Conservation (phyloP, 2,329 filamentous ascomycete species). For the Pseudogymnoascus sp. region DNA sequence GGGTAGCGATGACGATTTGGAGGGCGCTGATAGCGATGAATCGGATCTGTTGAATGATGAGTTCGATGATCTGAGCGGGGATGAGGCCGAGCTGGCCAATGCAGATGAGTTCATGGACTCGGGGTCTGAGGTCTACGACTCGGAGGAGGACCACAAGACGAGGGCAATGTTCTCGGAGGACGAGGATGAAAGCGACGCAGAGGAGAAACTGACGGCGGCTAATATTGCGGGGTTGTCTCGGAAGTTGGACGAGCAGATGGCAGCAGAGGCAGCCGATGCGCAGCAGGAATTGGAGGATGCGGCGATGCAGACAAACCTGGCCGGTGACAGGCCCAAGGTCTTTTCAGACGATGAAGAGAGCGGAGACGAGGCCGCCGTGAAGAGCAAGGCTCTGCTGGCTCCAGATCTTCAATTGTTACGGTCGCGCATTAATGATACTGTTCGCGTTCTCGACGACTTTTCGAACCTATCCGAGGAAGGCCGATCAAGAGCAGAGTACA, state of each 20-base stretch:
- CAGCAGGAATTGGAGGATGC: slow-evolving; percentile 79
- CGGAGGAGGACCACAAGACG: slow-evolving; percentile 47
- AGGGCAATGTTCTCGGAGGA: slow-evolving; percentile 89
- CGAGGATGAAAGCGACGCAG: slow-evolving; percentile 77
- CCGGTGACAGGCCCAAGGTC: slow-evolving; percentile 62
- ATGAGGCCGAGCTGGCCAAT: slow-evolving; percentile 32
- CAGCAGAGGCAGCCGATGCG: slow-evolving; percentile 72
- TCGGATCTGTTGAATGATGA: slow-evolving; percentile 40
- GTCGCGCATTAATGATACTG: slow-evolving; percentile 83
- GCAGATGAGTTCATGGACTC: slow-evolving; percentile 49
- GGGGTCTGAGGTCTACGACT: slow-evolving; percentile 33
- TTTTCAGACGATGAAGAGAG: slow-evolving; percentile 53
- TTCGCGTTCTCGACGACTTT: slow-evolving; percentile 86
- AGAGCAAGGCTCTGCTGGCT: slow-evolving; percentile 59
- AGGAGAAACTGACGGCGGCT: slow-evolving; percentile 86
- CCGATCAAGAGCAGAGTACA: slow-evolving; percentile 81
- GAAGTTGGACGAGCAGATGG: slow-evolving; percentile 71
- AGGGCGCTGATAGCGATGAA: slow-evolving; percentile 31
- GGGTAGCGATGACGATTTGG: slow-evolving; percentile 34
- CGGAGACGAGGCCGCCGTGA: slow-evolving; percentile 50
- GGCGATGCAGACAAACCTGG: slow-evolving; percentile 89
- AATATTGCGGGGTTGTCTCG: slow-evolving; percentile 90
- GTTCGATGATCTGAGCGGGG: slow-evolving; percentile 29
- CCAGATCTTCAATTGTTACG: slow-evolving; percentile 86
- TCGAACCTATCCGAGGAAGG: slow-evolving; percentile 70